These are phyloP conservation scores for Melastoma malabathricum DNA, from an alignment of 345 rosid genomes.

Conservation along the genomic window DNA sequence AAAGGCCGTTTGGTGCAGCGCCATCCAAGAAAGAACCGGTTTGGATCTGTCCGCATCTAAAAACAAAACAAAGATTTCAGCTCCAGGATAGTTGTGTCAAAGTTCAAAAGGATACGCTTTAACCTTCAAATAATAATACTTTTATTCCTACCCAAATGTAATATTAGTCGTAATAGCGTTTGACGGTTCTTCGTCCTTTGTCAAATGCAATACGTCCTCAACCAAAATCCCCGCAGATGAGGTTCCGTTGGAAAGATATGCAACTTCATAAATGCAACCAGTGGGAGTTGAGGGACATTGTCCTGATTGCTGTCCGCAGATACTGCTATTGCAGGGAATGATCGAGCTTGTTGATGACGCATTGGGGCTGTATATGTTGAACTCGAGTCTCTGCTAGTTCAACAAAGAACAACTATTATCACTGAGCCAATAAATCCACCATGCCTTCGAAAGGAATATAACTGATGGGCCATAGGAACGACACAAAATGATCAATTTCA, in stretches of 20 bases:
- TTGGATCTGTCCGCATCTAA: slow-evolving; percentile 79
- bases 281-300: slow-evolving; percentile 39
- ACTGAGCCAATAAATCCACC: not conserved
- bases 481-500: no score
- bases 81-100: not conserved
- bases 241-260: slow-evolving; percentile 62
- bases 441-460: not conserved
- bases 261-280: slow-evolving; percentile 47
- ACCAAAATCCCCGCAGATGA: slow-evolving; percentile 55
- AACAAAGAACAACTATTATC: not conserved
- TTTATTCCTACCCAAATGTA: slow-evolving; percentile 43
- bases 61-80: slow-evolving; percentile 9
- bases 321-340: slow-evolving; percentile 45
- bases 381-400: slow-evolving; percentile 26
- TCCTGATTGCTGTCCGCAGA: slow-evolving; percentile 25
- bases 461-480: not conserved
- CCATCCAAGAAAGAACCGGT: slow-evolving; percentile 76
- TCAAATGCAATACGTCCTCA: slow-evolving; percentile 58
- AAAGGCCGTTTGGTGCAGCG: slow-evolving; percentile 94
- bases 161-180: slow-evolving; percentile 35
- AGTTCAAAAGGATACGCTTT: not conserved
- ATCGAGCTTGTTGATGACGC: slow-evolving; percentile 47
- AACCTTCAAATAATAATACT: not conserved
- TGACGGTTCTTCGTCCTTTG: slow-evolving; percentile 21
- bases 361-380: slow-evolving; percentile 66